Evolutionary conservation across 2,329 filamentous ascomycete species (phyloP).

Genomic region (Aspergillus sp.): DNA sequence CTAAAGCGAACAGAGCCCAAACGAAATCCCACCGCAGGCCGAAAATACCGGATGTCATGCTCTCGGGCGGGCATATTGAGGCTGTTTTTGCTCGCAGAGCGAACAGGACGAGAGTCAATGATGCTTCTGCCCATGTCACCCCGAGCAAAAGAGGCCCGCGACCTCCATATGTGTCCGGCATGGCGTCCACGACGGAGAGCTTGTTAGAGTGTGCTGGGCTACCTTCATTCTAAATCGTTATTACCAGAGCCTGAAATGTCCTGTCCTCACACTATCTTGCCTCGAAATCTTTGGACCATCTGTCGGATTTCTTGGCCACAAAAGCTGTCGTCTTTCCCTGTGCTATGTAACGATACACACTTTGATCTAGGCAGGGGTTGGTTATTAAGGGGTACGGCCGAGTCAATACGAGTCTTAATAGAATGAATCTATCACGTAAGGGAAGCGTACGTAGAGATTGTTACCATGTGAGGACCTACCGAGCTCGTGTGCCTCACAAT

Average conservation of each 20-base stretch:
- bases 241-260: neutral
- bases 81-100: slow-evolving; percentile 17
- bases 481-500: too few relatives aligned
- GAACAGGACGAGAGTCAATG: slow-evolving; percentile 15
- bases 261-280: too few relatives aligned
- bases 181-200: neutral
- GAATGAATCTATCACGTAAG: too few relatives aligned
- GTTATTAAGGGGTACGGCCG: neutral
- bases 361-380: neutral
- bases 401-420: neutral
- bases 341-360: too few relatives aligned
- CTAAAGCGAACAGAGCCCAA: slow-evolving; percentile 18
- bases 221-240: neutral
- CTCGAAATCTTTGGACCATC: neutral
- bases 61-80: slow-evolving; percentile 10
- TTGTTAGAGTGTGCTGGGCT: too few relatives aligned
- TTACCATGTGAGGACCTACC: too few relatives aligned
- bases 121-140: slow-evolving; percentile 20
- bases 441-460: too few relatives aligned
- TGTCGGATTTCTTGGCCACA: neutral
- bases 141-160: slow-evolving; percentile 17
- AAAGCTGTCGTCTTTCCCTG: too few relatives aligned
- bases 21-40: slow-evolving; percentile 23
- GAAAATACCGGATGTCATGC: slow-evolving; percentile 10
- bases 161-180: neutral